Evolutionary conservation across 2,329 filamentous ascomycete species (phyloP), one percentile per base, ranked within the genome.

Genomic region (Didymella pomorum): DNA sequence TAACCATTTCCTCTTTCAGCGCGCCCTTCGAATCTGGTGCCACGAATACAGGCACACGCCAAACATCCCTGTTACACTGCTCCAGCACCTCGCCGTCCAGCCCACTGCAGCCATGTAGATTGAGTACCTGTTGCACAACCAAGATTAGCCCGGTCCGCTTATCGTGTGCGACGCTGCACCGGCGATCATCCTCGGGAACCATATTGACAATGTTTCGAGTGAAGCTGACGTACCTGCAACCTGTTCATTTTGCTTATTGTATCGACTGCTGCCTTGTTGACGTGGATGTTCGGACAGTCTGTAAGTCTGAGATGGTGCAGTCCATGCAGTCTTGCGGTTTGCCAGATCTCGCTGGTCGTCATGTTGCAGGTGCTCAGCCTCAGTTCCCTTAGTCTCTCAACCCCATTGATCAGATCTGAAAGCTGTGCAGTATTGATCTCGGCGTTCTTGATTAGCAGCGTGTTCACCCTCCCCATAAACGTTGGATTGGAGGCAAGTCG

Each of bases 61-160:
- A 75, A n/a, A 56, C 43, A 1, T 68, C 56, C 14, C 47, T 39
- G 39, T 76, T 74, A 44, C 62, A 57, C 26, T 54, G 52, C 39
- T 71, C 65, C 9, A 73, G 48, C 0, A 42, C 45, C 5, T 67
- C 64, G 47, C 62, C 61, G 21, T 66, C 60, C n/a, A 69, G 14
- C 2, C 66, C 68, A 57, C 63, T 55, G 42, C 71, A 76, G 2
- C 66, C 69, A n/a, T 69, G 64, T 31, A 76, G 35, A 25, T 65
- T 53, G 9, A 76, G 60, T 29, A 63, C 61, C 73, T 76, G 56
- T 52, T 9, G 43, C 47, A 57, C 55, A 48, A 14, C 21, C 18
- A 11, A 48, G 28, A 57, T 58, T 29, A 62, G 56, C 58, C 9
- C 69, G 31, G 57, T 56, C 28, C 66, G 62, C 41, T 64, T 63